Evolutionary conservation across 2,329 filamentous ascomycete genomes (phyloP).

Genomic region (Gliomastix tumulicola): DNA sequence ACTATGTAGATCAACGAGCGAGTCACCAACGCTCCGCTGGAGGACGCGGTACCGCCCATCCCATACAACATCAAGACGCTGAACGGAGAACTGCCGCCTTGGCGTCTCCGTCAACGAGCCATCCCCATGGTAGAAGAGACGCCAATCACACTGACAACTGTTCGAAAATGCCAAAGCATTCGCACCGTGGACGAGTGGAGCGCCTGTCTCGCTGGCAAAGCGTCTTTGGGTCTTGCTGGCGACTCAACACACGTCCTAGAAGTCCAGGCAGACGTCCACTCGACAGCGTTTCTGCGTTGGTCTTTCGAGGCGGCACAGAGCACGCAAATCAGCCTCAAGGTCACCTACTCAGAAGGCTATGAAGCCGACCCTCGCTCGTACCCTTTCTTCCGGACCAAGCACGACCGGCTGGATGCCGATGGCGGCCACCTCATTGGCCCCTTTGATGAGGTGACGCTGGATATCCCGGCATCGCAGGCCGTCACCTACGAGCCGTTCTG

Average conservation of each 20-base stretch:
- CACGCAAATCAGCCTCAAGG: constrained; percentile 8
- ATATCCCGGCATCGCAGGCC: constrained; percentile 7
- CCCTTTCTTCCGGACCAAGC: constrained; percentile 29
- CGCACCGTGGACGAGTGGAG: constrained; percentile 7
- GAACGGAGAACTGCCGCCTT: constrained; percentile 30
- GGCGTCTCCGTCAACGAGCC: constrained; percentile 24
- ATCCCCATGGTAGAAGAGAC: constrained; percentile 26
- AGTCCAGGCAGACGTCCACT: constrained; percentile 15
- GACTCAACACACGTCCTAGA: constrained; percentile 13
- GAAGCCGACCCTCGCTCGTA: constrained; percentile 22
- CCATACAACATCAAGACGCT: constrained; percentile 20
- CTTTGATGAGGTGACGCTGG: constrained; percentile 21
- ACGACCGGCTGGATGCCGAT: constrained; percentile 21
- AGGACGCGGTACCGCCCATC: constrained; percentile 7
- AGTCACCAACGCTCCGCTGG: not conserved
- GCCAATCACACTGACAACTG: constrained; percentile 7
- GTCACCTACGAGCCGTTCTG: constrained; percentile 7
- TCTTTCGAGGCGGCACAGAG: constrained; percentile 5
- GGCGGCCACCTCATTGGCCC: constrained; percentile 25
- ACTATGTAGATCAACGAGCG: constrained; percentile 15
- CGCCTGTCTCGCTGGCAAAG: constrained; percentile 5
- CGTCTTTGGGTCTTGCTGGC: constrained; percentile 5
- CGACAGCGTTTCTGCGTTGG: constrained; percentile 16
- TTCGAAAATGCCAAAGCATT: constrained; percentile 13
- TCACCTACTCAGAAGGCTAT: constrained; percentile 23